Percentiles rank a stretch among this genome's conserved stretches.
Conservation (phyloP, 495 filamentous ascomycete genomes). For the Penicillium goetzii region DNA sequence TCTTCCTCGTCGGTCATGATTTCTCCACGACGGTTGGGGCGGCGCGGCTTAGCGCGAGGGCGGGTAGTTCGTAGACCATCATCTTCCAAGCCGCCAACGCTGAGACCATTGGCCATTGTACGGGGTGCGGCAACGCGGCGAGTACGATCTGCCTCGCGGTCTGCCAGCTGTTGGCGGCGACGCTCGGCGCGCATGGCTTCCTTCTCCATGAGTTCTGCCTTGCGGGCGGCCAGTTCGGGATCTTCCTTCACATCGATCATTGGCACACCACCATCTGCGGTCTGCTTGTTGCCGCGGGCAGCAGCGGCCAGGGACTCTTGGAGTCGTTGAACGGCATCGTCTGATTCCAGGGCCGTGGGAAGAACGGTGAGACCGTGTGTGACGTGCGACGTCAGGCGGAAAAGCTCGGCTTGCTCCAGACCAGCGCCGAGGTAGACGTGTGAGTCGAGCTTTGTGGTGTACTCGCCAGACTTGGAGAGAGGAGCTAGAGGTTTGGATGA, state of each 20-base stretch:
- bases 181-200: constrained; percentile 70
- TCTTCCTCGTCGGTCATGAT: constrained; percentile 60
- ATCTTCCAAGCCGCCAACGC: constrained; percentile 75
- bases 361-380: constrained; percentile 74
- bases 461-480: constrained; percentile 59
- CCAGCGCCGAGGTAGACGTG: constrained; percentile 84
- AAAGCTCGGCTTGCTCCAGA: constrained; percentile 65
- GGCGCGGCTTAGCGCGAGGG: constrained; percentile 47
- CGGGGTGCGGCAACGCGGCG: constrained; percentile 53
- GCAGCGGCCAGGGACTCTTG: constrained; percentile 70
- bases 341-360: constrained; percentile 69
- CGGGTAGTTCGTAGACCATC: constrained; percentile 52
- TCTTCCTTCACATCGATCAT: constrained; percentile 68
- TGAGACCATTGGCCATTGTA: constrained; percentile 61
- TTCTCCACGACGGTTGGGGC: constrained; percentile 53
- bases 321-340: constrained; percentile 76
- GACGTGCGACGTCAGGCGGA: constrained; percentile 79
- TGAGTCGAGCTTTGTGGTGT: constrained; percentile 71
- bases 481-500: constrained; percentile 76
- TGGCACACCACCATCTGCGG: constrained; percentile 60
- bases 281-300: constrained; percentile 57
- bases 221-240: constrained; percentile 75
- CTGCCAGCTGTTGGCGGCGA: constrained; percentile 67
- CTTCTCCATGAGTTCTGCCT: constrained; percentile 74
- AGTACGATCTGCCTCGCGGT: constrained; percentile 63